Evolutionary conservation across 805 yeast genomes (phyloP).

Genomic region (Kluyveromyces lactis): DNA sequence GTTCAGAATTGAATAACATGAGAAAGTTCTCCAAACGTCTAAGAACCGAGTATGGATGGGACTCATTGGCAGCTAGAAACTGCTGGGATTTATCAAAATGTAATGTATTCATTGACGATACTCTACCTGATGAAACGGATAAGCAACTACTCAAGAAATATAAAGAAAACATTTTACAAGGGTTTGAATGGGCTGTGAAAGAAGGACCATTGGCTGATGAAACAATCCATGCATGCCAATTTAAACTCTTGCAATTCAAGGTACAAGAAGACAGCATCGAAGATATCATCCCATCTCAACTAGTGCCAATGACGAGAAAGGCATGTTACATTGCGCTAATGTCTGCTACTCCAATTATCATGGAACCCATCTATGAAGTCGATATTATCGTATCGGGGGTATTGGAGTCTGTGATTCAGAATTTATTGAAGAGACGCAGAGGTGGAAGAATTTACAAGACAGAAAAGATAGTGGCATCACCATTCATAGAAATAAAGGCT

Average conservation of each 20-base stretch:
- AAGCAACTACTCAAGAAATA: constrained; percentile 36
- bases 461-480: constrained; percentile 64
- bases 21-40: constrained; percentile 46
- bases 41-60: constrained; percentile 63
- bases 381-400: constrained; percentile 46
- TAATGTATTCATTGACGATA: constrained; percentile 58
- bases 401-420: constrained; percentile 41
- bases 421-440: constrained; percentile 53
- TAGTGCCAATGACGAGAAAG: constrained; percentile 72
- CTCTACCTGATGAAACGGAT: constrained; percentile 63
- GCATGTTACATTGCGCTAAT: constrained; percentile 79
- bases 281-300: constrained; percentile 54
- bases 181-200: constrained; percentile 73
- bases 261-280: constrained; percentile 38
- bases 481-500: constrained; percentile 52
- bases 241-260: constrained; percentile 56
- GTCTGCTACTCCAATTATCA: constrained; percentile 65
- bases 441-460: constrained; percentile 46
- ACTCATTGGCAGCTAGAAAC: constrained; percentile 71
- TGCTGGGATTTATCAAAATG: constrained; percentile 75
- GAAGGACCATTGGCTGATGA: constrained; percentile 95
- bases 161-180: constrained; percentile 56
- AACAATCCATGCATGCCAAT: constrained; percentile 59
- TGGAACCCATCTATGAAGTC: constrained; percentile 74
- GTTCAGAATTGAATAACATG: constrained; percentile 36